Conservation (phyloP, 2,329 filamentous ascomycete species). For the Cercospora zeina region DNA sequence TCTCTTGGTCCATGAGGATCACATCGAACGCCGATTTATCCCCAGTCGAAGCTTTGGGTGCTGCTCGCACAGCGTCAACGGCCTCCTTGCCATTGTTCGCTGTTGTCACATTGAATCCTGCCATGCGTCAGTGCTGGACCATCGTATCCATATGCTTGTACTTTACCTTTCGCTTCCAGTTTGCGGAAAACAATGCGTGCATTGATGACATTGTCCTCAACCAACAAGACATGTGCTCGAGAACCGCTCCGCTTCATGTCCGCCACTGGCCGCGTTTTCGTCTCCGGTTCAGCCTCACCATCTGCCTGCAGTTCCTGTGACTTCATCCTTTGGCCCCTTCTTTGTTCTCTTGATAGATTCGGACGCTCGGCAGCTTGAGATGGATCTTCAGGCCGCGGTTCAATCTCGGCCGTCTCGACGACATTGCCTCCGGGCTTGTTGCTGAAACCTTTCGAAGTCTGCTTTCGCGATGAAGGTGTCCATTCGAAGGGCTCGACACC, state of each 20-base stretch:
- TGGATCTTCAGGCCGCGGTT: conserved; percentile 1
- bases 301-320: background rate
- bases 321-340: background rate
- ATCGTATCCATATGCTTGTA: too few species aligned
- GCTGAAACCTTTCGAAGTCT: background rate
- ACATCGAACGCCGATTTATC: conserved; percentile 33
- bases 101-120: conserved; percentile 35
- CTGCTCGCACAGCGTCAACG: conserved; percentile 32
- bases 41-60: conserved; percentile 23
- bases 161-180: conserved; percentile 29
- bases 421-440: conserved; percentile 3
- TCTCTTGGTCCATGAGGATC: conserved; percentile 41
- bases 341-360: background rate
- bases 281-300: background rate
- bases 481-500: conserved; percentile 22
- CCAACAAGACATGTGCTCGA: conserved; percentile 31
- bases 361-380: conserved; percentile 10
- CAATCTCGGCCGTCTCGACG: conserved; percentile 1
- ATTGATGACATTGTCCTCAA: conserved; percentile 40
- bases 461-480: background rate
- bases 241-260: conserved; percentile 9
- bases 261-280: conserved; percentile 2
- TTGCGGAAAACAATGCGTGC: conserved; percentile 38
- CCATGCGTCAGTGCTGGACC: background rate
- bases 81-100: conserved; percentile 41